Base-by-base conservation (phyloP, 2,329 filamentous ascomycete species). In the Clonostachys rosea region DNA sequence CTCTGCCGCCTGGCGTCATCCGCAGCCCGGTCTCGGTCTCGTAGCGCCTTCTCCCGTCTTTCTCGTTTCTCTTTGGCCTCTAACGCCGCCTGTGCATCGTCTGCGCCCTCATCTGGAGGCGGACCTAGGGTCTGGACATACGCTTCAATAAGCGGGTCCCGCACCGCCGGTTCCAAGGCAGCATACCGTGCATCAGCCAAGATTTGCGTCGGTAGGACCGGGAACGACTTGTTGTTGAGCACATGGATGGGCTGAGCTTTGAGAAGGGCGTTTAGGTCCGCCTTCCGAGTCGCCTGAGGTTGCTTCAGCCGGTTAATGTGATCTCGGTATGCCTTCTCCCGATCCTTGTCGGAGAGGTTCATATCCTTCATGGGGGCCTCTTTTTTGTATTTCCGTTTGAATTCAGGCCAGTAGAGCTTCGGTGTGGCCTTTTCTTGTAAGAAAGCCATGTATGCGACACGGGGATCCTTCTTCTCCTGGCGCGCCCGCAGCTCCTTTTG, bases 361-460 rank as follows among this genome's bases (percentile, higher is more conserved):
- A 80, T 72, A 49, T 92, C 87, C 50, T 85, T 87, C 87, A 99
- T 91, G 45, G 84, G 79, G 0, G 79, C 66, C 53, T 95, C 91
- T 54, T 87, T 91, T 54, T 86, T 87, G 67, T 83, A 94, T 62
- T 96, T 99, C 34, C 94, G 78, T 58, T 89, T 90, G 68, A 99
- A 99, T 63, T 99, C 94, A 1, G 89, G 86, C 94, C 94, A 99
- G 73, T 95, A 99, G 2, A 99, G 76, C 68, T 96, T 97, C 0
- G 89, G 86, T 0, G 86, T 94, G 0, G 91, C 92, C 55, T 90
- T 81, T 43, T 86, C 81, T 52, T 92, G 83, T 33, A 99, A 73
- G 52, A 99, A 87, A 0, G 80, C 78, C 50, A 97, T 70, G 63
- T 95, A 99, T 1, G 86, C 83, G 53, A 96, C 86, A 42, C 79